phyloP scores from a whole-genome alignment of 78 protist species.

The Dictyostelium firmibasis region DNA sequence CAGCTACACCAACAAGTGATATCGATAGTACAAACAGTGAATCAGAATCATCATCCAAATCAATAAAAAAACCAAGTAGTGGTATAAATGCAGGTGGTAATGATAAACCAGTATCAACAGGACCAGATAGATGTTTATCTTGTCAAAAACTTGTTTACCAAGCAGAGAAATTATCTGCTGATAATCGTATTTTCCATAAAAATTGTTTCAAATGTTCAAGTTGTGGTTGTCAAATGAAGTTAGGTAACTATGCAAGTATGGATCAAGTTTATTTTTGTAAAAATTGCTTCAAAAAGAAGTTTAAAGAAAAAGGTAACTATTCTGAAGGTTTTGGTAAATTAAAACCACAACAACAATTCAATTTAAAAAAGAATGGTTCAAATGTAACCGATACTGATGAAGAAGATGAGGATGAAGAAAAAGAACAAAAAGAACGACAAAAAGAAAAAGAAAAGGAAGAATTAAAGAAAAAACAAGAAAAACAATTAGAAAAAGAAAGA shows the following conservation, averaged over 20 bases:
- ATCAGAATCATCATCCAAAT: neutral
- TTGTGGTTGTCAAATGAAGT: constrained; percentile 39
- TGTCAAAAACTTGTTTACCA: constrained; percentile 68
- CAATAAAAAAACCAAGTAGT: neutral
- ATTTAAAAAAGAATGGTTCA: neutral
- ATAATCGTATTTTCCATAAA: constrained; percentile 71
- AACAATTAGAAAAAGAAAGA: constrained; percentile 37
- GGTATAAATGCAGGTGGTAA: neutral
- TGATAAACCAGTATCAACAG: neutral
- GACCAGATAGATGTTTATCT: constrained; percentile 55
- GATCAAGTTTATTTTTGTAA: constrained; percentile 52
- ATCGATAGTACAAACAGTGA: neutral
- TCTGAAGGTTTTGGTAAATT: constrained; percentile 76
- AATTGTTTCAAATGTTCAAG: constrained; percentile 67
- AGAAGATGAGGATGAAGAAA: neutral
- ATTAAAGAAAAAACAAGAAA: neutral
- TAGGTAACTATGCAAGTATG: constrained; percentile 73
- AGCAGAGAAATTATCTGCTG: constrained; percentile 68
- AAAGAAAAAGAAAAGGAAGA: neutral
- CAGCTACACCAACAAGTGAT: neutral
- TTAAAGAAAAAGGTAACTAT: constrained; percentile 45
- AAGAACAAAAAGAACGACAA: constrained; percentile 13
- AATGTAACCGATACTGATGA: neutral
- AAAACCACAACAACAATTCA: constrained; percentile 69
- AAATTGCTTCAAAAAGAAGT: constrained; percentile 69